Percentiles rank a stretch among this genome's conserved stretches.
Evolutionary conservation across 371 early-diverging fungal species (phyloP).

Genomic region (Mucor irregularis): DNA sequence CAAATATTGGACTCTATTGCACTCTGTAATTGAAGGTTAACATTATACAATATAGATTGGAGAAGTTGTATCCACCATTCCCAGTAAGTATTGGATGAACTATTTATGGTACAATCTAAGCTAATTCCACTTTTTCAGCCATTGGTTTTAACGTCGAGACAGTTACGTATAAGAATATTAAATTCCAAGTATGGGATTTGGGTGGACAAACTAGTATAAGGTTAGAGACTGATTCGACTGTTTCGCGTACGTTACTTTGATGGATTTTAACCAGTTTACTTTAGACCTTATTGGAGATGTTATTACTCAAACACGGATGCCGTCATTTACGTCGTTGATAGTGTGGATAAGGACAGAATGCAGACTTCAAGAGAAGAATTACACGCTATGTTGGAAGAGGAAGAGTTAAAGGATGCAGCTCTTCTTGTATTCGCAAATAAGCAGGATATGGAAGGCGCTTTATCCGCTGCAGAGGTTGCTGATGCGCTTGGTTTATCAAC

Average conservation of each 20-base stretch:
- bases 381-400: conserved; percentile 86
- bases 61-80: conserved; percentile 98
- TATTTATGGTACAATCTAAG: background rate
- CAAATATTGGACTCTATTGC: no score
- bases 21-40: no score
- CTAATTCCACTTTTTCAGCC: conserved; percentile 25
- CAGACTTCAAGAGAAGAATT: conserved; percentile 86
- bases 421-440: conserved; percentile 91
- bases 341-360: conserved; percentile 91
- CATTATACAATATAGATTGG: conserved; percentile 75
- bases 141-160: conserved; percentile 97
- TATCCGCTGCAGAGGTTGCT: conserved; percentile 82
- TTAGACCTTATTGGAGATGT: conserved; percentile 51
- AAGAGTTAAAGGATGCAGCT: conserved; percentile 81
- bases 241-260: background rate
- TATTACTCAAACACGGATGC: conserved; percentile 89
- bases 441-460: conserved; percentile 90
- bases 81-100: conserved; percentile 75
- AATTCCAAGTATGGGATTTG: conserved; percentile 97
- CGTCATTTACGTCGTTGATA: conserved; percentile 95
- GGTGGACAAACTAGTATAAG: conserved; percentile 98
- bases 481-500: conserved; percentile 85
- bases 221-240: conserved; percentile 12
- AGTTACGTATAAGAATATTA: conserved; percentile 96
- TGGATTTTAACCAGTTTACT: background rate